These are phyloP conservation scores for Nemania diffusa DNA, from an alignment of 2,329 filamentous ascomycete species.

Conservation along the genomic window DNA sequence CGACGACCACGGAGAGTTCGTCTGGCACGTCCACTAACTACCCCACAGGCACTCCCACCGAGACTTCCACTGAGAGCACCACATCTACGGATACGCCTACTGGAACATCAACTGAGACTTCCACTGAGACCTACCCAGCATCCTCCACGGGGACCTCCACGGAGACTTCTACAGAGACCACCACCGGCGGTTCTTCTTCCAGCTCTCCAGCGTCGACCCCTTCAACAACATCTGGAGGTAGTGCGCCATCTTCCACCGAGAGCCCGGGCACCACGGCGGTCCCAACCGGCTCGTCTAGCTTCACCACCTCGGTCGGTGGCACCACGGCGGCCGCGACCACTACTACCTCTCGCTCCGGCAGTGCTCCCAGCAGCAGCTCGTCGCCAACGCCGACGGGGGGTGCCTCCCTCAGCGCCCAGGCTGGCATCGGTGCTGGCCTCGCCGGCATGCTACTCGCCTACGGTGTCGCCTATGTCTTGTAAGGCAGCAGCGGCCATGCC, in stretches of 20 bases:
- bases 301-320: constrained; percentile 18
- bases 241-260: constrained; percentile 14
- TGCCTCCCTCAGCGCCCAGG: constrained; percentile 28
- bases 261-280: constrained; percentile 16
- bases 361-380: constrained; percentile 10
- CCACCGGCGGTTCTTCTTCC: constrained; percentile 15
- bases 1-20: constrained; percentile 31
- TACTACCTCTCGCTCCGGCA: constrained; percentile 18
- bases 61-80: constrained; percentile 17
- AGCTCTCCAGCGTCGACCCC: constrained; percentile 18
- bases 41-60: constrained; percentile 30
- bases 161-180: background rate
- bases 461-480: constrained; percentile 41
- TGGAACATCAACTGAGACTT: constrained; percentile 14
- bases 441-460: constrained; percentile 38
- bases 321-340: constrained; percentile 18
- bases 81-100: constrained; percentile 17
- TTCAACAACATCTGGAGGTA: constrained; percentile 13
- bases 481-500: constrained; percentile 17
- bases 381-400: constrained; percentile 31
- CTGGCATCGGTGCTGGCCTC: constrained; percentile 36
- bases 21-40: constrained; percentile 35
- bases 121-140: constrained; percentile 6
- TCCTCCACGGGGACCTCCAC: constrained; percentile 10
- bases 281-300: constrained; percentile 15